Conservation (phyloP, 352 stramenopile genomes). For the Heterotrichella gracilis region DNA sequence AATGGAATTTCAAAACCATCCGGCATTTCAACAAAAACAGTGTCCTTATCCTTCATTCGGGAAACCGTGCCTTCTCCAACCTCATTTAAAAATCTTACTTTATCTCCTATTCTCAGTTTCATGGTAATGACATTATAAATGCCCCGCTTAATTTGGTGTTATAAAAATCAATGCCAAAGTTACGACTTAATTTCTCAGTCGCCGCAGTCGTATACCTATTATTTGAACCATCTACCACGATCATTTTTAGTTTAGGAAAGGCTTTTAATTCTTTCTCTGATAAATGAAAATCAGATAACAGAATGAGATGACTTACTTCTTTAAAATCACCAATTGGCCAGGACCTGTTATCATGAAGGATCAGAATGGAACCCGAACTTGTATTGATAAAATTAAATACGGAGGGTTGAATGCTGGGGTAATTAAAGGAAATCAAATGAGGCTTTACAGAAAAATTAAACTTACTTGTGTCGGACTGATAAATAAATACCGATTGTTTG, state of each 20-base stretch:
- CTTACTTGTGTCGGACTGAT: background rate
- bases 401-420: background rate
- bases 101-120: slow-evolving; percentile 6
- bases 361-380: background rate
- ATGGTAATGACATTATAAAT: background rate
- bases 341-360: background rate
- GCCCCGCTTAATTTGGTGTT: background rate
- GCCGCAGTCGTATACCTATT: background rate
- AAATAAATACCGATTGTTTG: background rate
- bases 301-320: background rate
- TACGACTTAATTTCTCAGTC: background rate
- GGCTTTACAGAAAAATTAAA: background rate
- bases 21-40: background rate
- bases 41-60: background rate
- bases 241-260: background rate
- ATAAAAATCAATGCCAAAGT: background rate
- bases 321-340: background rate
- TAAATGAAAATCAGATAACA: background rate
- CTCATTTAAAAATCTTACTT: slow-evolving; percentile 6
- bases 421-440: background rate
- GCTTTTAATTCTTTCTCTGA: background rate
- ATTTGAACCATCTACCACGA: background rate
- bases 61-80: background rate
- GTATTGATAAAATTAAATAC: background rate
- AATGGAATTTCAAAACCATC: background rate